A percentile compares a stretch with the other conserved stretches of the same genome.
Conservation (phyloP, 371 early-diverging fungal species). For the Mucor racemosus region DNA sequence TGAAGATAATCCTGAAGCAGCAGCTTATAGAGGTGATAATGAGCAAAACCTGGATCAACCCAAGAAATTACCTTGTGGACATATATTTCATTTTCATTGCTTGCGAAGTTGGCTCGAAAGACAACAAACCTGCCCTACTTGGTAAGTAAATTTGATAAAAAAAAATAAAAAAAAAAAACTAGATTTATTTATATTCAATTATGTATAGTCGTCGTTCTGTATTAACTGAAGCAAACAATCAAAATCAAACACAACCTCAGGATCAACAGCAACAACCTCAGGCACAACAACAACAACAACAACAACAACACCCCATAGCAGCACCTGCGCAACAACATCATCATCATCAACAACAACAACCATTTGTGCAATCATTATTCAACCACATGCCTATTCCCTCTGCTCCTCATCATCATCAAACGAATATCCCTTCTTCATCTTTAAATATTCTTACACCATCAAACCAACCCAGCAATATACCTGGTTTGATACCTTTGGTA, state of each 20-base stretch:
- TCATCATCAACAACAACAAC: conserved; percentile 23
- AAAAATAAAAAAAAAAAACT: too few relatives aligned
- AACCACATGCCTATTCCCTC: conserved; percentile 11
- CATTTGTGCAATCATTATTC: conserved; percentile 35
- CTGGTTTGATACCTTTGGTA: conserved; percentile 42
- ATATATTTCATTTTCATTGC: conserved; percentile 98
- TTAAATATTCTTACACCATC: conserved; percentile 21
- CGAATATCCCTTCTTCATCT: neutral
- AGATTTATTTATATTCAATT: neutral
- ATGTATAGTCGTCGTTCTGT: conserved; percentile 59
- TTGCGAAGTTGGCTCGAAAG: conserved; percentile 98
- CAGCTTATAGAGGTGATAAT: conserved; percentile 28
- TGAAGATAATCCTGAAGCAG: conserved; percentile 26
- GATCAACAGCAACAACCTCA: conserved; percentile 8
- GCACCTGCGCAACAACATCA: conserved; percentile 13
- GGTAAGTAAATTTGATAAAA: conserved; percentile 39
- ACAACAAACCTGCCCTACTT: conserved; percentile 99
- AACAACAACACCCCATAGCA: conserved; percentile 25
- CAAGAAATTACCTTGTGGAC: conserved; percentile 96
- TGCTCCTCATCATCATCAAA: neutral
- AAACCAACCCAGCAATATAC: conserved; percentile 15
- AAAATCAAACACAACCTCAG: conserved; percentile 20
- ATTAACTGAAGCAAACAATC: conserved; percentile 26
- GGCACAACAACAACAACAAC: conserved; percentile 10
- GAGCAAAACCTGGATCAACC: conserved; percentile 66